Evolutionary conservation across 352 stramenopile genomes (phyloP).

Genomic region (Phytopythium vexans): DNA sequence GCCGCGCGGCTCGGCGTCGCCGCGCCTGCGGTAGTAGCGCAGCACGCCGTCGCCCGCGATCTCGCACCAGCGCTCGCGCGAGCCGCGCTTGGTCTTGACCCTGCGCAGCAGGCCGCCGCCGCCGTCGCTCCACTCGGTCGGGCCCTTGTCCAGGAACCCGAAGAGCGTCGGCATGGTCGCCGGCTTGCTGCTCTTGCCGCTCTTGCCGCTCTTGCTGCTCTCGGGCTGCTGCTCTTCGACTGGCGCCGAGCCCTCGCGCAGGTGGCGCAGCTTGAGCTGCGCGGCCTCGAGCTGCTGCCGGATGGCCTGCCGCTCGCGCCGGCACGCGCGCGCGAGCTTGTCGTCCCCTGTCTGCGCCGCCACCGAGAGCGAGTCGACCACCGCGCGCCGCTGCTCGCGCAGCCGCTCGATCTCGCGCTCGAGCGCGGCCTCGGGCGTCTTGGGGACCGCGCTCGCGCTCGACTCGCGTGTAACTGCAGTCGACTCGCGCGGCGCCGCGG

Average conservation of each 20-base stretch:
- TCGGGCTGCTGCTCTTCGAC: slow-evolving; percentile 5
- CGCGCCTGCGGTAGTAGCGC: slow-evolving; percentile 72
- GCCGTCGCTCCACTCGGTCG: slow-evolving; percentile 47
- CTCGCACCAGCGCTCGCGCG: slow-evolving; percentile 66
- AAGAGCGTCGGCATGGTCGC: slow-evolving; percentile 35
- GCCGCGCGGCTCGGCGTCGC: slow-evolving; percentile 62
- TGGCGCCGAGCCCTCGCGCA: neutral
- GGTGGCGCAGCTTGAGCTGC: slow-evolving; percentile 26
- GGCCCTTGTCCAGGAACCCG: slow-evolving; percentile 54
- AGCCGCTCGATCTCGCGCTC: slow-evolving; percentile 39
- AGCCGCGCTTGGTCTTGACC: slow-evolving; percentile 20
- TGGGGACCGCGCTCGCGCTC: slow-evolving; percentile 5
- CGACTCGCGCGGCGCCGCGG: slow-evolving; percentile 10
- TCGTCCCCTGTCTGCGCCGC: slow-evolving; percentile 37
- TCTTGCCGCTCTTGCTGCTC: slow-evolving; percentile 4
- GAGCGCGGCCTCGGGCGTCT: slow-evolving; percentile 10
- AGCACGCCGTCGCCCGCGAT: slow-evolving; percentile 60
- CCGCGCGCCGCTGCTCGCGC: slow-evolving; percentile 37
- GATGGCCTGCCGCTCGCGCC: slow-evolving; percentile 37
- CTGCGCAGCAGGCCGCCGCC: slow-evolving; percentile 40
- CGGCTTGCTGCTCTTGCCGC: slow-evolving; percentile 10
- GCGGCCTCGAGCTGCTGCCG: slow-evolving; percentile 41
- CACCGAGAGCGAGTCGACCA: slow-evolving; percentile 39
- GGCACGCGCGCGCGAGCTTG: slow-evolving; percentile 30
- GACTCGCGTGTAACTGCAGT: slow-evolving; percentile 8